These are phyloP conservation scores for Blastobotrys niveus DNA, from an alignment of 1,139 yeast genomes.

Conservation along the genomic window DNA sequence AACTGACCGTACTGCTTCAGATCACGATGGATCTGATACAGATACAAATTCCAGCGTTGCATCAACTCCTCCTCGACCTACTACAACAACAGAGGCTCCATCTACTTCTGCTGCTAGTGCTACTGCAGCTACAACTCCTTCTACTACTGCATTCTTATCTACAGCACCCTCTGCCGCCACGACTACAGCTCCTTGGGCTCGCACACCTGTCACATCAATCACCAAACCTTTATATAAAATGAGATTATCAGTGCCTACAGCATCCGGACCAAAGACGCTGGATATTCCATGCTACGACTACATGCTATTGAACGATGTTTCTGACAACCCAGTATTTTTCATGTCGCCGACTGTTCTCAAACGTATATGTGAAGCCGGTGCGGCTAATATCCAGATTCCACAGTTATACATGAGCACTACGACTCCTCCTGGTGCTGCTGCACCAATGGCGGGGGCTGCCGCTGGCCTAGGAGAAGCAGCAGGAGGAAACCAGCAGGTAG, in stretches of 20 bases:
- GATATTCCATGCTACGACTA: slow-evolving; percentile 18
- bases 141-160: slow-evolving; percentile 2
- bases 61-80: too few species aligned
- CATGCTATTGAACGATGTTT: slow-evolving; percentile 11
- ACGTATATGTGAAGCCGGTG: slow-evolving; percentile 8
- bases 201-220: background rate
- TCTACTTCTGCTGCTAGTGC: background rate
- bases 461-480: background rate
- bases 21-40: too few species aligned
- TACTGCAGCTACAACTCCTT: slow-evolving; percentile 1
- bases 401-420: too few species aligned
- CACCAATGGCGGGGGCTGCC: too few species aligned
- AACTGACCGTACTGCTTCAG: background rate
- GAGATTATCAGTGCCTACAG: slow-evolving; percentile 9
- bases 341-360: slow-evolving; percentile 14
- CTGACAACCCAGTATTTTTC: slow-evolving; percentile 14
- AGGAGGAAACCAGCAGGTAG: background rate
- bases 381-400: slow-evolving; percentile 10
- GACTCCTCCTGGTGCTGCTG: too few species aligned
- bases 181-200: background rate
- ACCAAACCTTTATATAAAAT: slow-evolving; percentile 13
- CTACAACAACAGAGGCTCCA: background rate
- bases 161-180: background rate
- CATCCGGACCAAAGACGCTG: slow-evolving; percentile 9
- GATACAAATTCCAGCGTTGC: too few species aligned